Percentiles rank a stretch among this genome's conserved stretches.
These are phyloP conservation scores for Cladosporium austrohemisphaericum DNA, from an alignment of 2,329 filamentous ascomycete species.

Conservation along the genomic window DNA sequence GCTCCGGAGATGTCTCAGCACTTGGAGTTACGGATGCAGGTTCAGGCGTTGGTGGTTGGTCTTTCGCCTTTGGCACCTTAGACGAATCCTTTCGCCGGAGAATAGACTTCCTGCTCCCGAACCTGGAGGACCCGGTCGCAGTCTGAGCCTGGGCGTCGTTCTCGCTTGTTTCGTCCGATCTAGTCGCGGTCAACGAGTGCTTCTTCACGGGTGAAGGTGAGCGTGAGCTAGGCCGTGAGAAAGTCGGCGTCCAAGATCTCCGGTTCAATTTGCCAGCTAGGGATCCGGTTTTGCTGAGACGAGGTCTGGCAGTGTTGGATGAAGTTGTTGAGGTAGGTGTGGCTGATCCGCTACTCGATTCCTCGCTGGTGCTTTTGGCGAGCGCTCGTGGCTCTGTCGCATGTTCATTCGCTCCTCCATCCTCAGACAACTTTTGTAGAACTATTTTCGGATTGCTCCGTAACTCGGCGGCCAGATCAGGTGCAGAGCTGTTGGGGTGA, in stretches of 20 bases:
- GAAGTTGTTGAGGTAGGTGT: background rate
- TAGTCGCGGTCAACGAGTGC: conserved; percentile 1
- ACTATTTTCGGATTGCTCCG: conserved; percentile 31
- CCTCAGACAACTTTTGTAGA: conserved; percentile 16
- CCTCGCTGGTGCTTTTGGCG: background rate
- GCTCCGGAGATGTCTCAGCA: conserved; percentile 3
- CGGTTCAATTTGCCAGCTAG: conserved; percentile 21
- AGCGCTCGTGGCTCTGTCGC: conserved; percentile 3
- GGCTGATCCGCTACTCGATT: background rate
- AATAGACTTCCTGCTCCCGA: conserved; percentile 16
- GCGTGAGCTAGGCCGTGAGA: conserved; percentile 27
- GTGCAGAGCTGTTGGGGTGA: conserved; percentile 28
- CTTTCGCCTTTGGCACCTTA: conserved; percentile 13
- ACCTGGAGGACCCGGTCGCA: background rate
- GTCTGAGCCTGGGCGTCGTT: conserved; percentile 9
- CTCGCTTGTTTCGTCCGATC: conserved; percentile 2
- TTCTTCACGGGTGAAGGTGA: conserved; percentile 32
- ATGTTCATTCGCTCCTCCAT: conserved; percentile 2
- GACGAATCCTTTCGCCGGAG: conserved; percentile 18
- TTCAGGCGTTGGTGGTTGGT: background rate
- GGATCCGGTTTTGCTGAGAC: background rate
- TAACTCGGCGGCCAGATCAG: conserved; percentile 30
- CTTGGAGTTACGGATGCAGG: background rate
- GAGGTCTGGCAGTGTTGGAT: conserved; percentile 5
- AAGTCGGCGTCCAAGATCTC: conserved; percentile 28